Conservation (phyloP, 345 rosid species). For the Microcos paniculata region DNA sequence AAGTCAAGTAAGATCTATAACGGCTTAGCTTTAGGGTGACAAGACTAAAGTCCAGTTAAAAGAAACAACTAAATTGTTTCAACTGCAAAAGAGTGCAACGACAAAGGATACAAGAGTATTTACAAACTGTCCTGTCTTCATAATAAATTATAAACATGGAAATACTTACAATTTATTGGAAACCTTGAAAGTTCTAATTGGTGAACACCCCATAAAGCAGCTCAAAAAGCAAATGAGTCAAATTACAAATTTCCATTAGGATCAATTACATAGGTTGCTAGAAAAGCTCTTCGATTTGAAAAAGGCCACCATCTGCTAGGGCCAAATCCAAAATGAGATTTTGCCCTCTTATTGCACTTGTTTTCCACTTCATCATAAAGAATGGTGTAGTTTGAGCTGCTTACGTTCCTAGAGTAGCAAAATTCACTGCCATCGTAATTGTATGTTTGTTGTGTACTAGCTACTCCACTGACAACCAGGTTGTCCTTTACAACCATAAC, state of each 20-base stretch:
- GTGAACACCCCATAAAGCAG: neutral
- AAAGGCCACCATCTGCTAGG: conserved; percentile 11
- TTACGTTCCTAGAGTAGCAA: conserved; percentile 78
- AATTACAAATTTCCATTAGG: conserved; percentile 4
- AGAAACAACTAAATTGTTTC: neutral
- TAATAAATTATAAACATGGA: neutral
- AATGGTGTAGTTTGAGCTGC: conserved; percentile 78
- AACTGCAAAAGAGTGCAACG: neutral
- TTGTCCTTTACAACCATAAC: conserved; percentile 53
- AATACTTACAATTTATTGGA: conserved; percentile 18
- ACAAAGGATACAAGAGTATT: neutral
- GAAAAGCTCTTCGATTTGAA: conserved; percentile 19
- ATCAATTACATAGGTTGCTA: conserved; percentile 16
- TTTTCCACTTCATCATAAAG: conserved; percentile 43
- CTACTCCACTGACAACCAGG: conserved; percentile 51
- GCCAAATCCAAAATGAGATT: conserved; percentile 6
- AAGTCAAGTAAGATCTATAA: neutral
- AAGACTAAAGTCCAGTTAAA: neutral
- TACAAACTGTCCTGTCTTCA: neutral
- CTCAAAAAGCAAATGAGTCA: neutral
- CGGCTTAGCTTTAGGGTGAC: neutral
- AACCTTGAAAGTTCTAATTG: conserved; percentile 9
- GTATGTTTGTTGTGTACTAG: conserved; percentile 64
- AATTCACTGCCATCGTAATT: conserved; percentile 35
- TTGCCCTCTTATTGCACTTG: conserved; percentile 24